Evolutionary conservation across 306 rosid genomes (phyloP), one percentile per base, ranked within the genome.

Genomic region (Senna siamea): DNA sequence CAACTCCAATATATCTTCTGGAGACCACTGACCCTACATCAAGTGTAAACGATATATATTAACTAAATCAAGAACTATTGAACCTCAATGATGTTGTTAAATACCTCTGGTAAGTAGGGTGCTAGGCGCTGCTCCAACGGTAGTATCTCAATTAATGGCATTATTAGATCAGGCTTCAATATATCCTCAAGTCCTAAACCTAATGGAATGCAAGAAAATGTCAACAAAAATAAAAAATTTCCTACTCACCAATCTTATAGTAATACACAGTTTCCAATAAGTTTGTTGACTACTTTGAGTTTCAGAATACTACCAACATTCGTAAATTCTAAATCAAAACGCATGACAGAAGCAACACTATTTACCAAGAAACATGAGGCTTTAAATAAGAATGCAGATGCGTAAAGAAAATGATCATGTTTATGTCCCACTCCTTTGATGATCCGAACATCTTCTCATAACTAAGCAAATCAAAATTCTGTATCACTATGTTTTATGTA

Each of bases 101-200:
- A 72, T 82, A 86, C 98, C 97, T 93, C 98, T 1, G 98, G 98
- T 65, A 93, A 85, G 80, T 89, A 85, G 13, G 94, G 89, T 41
- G 85, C 91, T 69, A 93, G 79, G 59, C 81, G 73, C 83, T 91
- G 96, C 70, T 93, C 97, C 75, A 91, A 60, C 34, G 89, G 80
- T 81, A 93, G 76, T 61, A 91, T 84, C 67, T 85, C 96, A 57
- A 93, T 83, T 79, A 93, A 81, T 44, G 98, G 98, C 92, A 91
- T 82, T 76, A 93, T 81, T 74, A 91, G 77, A 63, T 93, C 97
- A 20, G 98, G 97, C 87, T 84, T 93, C 79, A 93, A 83, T 72
- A 93, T 81, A 85, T 93, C 98, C 68, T 87, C 97, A 17, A 93
- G 87, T 78, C 86, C 93, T 63, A 93, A 78, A 70, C 98, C 98